phyloP scores from a whole-genome alignment of 495 filamentous ascomycete genomes.

The Daldinia concentrica region DNA sequence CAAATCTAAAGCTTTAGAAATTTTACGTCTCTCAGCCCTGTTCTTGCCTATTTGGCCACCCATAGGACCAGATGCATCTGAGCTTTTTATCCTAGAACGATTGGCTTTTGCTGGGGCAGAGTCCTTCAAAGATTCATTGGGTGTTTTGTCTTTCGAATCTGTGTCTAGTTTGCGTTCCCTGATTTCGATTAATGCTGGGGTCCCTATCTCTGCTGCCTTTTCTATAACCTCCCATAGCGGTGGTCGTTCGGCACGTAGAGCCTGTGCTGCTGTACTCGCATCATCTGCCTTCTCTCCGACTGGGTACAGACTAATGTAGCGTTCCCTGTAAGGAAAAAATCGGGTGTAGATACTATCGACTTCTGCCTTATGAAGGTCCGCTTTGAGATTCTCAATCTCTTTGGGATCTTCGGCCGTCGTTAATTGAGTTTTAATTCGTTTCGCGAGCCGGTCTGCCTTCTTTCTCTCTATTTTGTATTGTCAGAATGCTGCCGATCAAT shows the following conservation, averaged over 20 bases:
- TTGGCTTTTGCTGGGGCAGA: slow-evolving; percentile 7
- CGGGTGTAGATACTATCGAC: slow-evolving; percentile 88
- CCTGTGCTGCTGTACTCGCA: slow-evolving; percentile 47
- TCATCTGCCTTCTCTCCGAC: slow-evolving; percentile 49
- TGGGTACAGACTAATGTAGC: slow-evolving; percentile 81
- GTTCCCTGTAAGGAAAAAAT: slow-evolving; percentile 80
- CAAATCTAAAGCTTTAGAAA: slow-evolving; percentile 5
- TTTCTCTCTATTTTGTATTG: slow-evolving; percentile 71
- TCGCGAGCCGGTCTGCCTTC: slow-evolving; percentile 77
- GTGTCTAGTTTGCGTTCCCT: slow-evolving; percentile 37
- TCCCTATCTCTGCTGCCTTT: slow-evolving; percentile 70
- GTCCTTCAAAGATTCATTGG: slow-evolving; percentile 16
- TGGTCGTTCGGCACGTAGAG: slow-evolving; percentile 55
- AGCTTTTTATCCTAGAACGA: slow-evolving; percentile 22
- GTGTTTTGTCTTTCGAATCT: slow-evolving; percentile 8
- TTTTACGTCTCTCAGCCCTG: slow-evolving; percentile 7
- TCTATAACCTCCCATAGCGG: slow-evolving; percentile 76
- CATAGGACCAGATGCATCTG: slow-evolving; percentile 10
- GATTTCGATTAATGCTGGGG: slow-evolving; percentile 28
- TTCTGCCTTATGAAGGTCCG: slow-evolving; percentile 72
- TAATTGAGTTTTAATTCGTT: slow-evolving; percentile 68
- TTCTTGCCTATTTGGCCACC: slow-evolving; percentile 11
- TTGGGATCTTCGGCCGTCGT: slow-evolving; percentile 55
- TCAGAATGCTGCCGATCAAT: background rate
- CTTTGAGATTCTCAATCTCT: slow-evolving; percentile 59